A percentile compares a stretch with the other conserved stretches of the same genome.
phyloP scores from a whole-genome alignment of 2,329 filamentous ascomycete species.

The Aspergillus calidoustus region DNA sequence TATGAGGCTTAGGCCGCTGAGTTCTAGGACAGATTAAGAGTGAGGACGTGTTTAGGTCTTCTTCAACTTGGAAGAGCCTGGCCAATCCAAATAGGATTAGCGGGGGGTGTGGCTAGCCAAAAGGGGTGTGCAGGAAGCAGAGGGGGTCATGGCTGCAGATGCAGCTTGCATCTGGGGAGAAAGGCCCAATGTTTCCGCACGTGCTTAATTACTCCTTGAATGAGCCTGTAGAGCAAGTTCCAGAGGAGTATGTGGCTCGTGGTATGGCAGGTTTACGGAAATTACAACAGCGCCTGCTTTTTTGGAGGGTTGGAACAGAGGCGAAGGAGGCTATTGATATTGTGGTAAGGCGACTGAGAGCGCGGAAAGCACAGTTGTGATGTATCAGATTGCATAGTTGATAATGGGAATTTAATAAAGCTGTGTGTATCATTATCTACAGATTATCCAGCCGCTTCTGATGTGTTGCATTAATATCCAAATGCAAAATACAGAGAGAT shows the following conservation, averaged over 20 bases:
- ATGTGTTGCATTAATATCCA: conserved; percentile 20
- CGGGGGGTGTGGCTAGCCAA: no score
- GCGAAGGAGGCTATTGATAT: neutral
- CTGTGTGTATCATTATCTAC: neutral
- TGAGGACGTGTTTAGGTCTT: no score
- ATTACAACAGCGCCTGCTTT: conserved; percentile 19
- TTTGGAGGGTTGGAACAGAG: conserved; percentile 26
- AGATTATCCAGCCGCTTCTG: conserved; percentile 10
- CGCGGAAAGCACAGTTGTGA: neutral
- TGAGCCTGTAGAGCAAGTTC: conserved; percentile 24
- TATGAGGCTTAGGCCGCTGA: no score
- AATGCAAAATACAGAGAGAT: no score
- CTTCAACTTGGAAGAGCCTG: no score
- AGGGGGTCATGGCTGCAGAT: conserved; percentile 31
- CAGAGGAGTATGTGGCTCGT: conserved; percentile 30
- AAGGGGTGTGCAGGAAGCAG: no score
- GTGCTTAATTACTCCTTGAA: conserved; percentile 24
- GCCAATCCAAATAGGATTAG: no score
- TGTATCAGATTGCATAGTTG: neutral
- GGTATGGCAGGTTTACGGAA: conserved; percentile 30
- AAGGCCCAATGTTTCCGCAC: no score
- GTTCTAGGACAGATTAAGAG: no score
- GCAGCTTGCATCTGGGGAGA: conserved; percentile 38
- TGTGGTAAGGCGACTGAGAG: neutral
- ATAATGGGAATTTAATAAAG: neutral